Evolutionary conservation across 176 grass and related monocot genomes (phyloP).

Genomic region (Rhynchospora tenuis): DNA sequence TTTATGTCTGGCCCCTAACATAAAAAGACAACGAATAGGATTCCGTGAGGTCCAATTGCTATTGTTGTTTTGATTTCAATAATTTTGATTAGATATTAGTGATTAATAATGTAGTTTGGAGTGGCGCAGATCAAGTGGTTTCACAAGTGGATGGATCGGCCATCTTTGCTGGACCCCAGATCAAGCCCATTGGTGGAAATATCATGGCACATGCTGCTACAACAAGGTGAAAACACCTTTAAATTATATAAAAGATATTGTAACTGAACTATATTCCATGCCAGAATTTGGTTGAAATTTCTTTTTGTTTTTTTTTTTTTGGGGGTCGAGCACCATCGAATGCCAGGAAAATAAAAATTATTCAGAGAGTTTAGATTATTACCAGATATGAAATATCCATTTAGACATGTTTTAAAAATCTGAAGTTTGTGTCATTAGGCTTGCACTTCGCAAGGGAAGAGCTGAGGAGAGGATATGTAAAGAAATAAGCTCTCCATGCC

Average conservation of each 20-base stretch:
- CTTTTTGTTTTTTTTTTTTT: neutral
- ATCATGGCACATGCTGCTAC: slow-evolving; percentile 98
- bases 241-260: neutral
- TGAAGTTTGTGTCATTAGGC: slow-evolving; percentile 32
- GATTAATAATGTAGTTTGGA: slow-evolving; percentile 58
- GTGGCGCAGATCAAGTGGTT: slow-evolving; percentile 96
- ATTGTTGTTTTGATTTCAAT: neutral
- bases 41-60: neutral
- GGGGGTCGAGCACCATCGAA: neutral
- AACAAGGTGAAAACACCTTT: slow-evolving; percentile 56
- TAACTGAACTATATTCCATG: neutral
- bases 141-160: slow-evolving; percentile 97
- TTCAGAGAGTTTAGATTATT: neutral
- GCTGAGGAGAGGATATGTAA: slow-evolving; percentile 78
- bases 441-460: slow-evolving; percentile 87
- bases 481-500: slow-evolving; percentile 82
- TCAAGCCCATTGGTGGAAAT: slow-evolving; percentile 86
- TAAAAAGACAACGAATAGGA: neutral
- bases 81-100: neutral
- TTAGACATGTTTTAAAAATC: neutral
- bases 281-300: neutral
- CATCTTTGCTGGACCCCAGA: slow-evolving; percentile 84
- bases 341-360: neutral
- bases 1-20: neutral
- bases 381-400: neutral